Conservation (phyloP, 106 monocot genomes). For the Dactylorhiza incarnata region DNA sequence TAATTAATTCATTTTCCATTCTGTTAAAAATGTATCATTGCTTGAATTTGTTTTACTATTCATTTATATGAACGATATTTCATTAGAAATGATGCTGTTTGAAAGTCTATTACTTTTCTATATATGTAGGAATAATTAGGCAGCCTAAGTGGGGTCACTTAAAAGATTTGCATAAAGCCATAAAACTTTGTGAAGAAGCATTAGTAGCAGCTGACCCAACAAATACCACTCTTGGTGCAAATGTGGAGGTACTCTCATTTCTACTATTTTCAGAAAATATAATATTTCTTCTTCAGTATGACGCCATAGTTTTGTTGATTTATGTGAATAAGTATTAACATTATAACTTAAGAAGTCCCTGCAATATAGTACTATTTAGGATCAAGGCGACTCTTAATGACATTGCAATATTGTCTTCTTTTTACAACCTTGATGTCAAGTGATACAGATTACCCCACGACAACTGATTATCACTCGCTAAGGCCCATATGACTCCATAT, state of each 20-base stretch:
- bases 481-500: too few relatives aligned
- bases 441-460: too few relatives aligned
- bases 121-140: constrained; percentile 34
- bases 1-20: too few relatives aligned
- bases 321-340: background rate
- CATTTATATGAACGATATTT: background rate
- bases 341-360: background rate
- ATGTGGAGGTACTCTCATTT: constrained; percentile 49
- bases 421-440: too few relatives aligned
- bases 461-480: too few relatives aligned
- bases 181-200: constrained; percentile 81
- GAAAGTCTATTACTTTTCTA: background rate
- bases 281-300: background rate
- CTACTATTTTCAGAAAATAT: background rate
- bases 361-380: too few relatives aligned
- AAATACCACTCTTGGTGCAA: constrained; percentile 58
- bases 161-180: constrained; percentile 75
- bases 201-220: constrained; percentile 66
- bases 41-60: background rate
- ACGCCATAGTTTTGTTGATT: background rate
- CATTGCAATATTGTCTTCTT: too few relatives aligned
- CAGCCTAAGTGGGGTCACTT: constrained; percentile 97
- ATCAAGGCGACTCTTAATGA: too few relatives aligned
- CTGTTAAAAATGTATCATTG: background rate
- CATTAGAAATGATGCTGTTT: background rate